Evolutionary conservation across 176 grass and related monocot genomes (phyloP), one percentile per base, ranked within the genome.

Genomic region (Pharus latifolius): DNA sequence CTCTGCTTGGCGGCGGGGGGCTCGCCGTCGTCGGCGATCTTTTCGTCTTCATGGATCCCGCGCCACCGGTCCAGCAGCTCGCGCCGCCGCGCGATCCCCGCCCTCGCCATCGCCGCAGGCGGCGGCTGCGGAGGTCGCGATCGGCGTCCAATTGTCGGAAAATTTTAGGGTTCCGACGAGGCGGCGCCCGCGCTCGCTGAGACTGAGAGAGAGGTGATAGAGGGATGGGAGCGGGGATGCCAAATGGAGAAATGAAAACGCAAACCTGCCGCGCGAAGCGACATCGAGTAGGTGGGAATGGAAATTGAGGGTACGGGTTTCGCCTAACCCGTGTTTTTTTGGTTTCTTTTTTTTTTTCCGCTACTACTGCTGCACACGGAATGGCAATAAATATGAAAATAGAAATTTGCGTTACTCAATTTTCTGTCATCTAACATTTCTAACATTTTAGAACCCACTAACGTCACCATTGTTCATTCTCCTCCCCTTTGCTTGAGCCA

Each of bases 21-120:
- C 23, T 73, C 78, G 66, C 67, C 84, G 23, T 72, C 79, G 19
- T 65, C 79, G 5, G 72, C 79, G 19, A 72, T 73, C 46, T 87
- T 80, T 41, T 86, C 80, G 20, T 91, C 92, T 45, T 83, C 88
- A 54, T 91, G 88, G 63, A 91, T 96, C 63, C 40, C 42, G 43
- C 81, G 85, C 92, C 92, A 96, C 20, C 76, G 79, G 22, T 91
- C 88, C 50, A 63, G 59, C 34, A 96, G 79, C 63, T 77, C 69
- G 8, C 54, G 54, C 35, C 78, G 81, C 41, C 69, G 56, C 44
- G 38, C 73, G 12, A 30, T 63, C 63, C 54, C 62, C 77, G 32
- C 71, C 46, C 53, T 76, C 32, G 38, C 73, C 89, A 88, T 85
- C 69, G 19, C 44, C 34, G 38, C 46, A 18, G 35, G 33, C 34